Base-by-base conservation (phyloP, 202 grass and related monocot species). In the Setaria italica region DNA sequence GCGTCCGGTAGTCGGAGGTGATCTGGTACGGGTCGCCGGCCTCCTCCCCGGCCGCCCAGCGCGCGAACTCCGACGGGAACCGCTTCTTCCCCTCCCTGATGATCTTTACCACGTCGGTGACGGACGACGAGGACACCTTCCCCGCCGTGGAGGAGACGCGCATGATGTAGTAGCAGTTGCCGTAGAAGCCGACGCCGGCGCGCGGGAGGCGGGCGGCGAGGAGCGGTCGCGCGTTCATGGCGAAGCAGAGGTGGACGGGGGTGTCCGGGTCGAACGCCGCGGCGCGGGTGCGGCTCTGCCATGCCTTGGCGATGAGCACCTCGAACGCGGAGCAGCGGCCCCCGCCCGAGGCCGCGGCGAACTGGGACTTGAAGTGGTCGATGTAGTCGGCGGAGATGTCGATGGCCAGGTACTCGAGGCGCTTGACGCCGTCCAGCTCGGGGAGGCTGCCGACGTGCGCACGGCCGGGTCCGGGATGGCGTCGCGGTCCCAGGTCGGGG, bases 101-200 rank as follows among this genome's bases (percentile, higher is more conserved):
- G 41, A 95, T 83, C 89, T 80, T 90, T 11, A 98, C 93, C 17
- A 98, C 86, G 33, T 95, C 93, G 49, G 92, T 74, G 12, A 95
- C 79, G 3, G 93, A 85, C 2, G 91, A 81, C 2, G 74, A 16
- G 0, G 49, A 57, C 7, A 99, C 71, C 66, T 51, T 71, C 0
- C 81, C 90, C 9, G 93, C 92, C 0, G 87, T 87, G 7, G 95
- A 63, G 2, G 93, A 59, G 1, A 89, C 93, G 59, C 89, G 89
- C 95, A 98, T 98, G 83, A 98, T 98, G 85, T 95, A 98, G 89
- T 95, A 98, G 92, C 95, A 98, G 86, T 98, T 98, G 42, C 95
- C 95, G 74, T 97, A 95, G 86, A 95, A 98, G 0, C 95, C 95
- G 2, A 48, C 53, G 12, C 95, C 92, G 15, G 43, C 82, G 3